Evolutionary conservation across 164 flowering plant genomes (phyloP).

Genomic region (Umbilicus rupestris): DNA sequence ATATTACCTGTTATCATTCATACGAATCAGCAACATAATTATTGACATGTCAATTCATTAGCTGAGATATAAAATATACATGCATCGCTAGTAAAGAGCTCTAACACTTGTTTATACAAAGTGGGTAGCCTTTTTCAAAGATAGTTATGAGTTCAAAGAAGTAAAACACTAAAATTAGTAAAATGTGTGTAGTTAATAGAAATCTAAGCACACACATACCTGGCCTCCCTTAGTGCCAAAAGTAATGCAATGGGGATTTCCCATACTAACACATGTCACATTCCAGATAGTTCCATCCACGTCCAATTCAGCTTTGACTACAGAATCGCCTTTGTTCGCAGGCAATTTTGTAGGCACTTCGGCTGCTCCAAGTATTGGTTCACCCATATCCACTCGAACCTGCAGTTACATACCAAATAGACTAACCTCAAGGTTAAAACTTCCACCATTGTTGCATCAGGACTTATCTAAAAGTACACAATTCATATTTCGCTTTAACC

Average conservation of each 20-base stretch:
- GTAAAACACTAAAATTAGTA: neutral
- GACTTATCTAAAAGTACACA: neutral
- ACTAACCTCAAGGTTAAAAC: neutral
- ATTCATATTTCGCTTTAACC: neutral
- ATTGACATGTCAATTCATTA: neutral
- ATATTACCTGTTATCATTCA: neutral
- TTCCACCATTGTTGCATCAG: neutral
- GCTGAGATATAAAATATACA: neutral
- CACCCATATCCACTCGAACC: constrained; percentile 98
- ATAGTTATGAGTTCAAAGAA: too few relatives aligned
- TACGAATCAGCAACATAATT: neutral
- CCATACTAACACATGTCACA: constrained; percentile 99
- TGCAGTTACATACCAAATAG: constrained; percentile 11
- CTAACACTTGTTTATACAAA: neutral
- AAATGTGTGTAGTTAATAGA: neutral
- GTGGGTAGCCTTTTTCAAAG: neutral
- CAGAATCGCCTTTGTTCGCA: constrained; percentile 50
- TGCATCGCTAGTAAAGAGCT: neutral
- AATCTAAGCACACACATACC: constrained; percentile 26
- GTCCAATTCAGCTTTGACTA: constrained; percentile 48
- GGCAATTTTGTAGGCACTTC: constrained; percentile 72
- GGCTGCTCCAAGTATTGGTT: constrained; percentile 64
- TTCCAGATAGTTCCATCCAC: constrained; percentile 72
- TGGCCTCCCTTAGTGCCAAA: constrained; percentile 46
- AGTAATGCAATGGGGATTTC: constrained; percentile 94